These are phyloP conservation scores for Uromyces viciae-fabae DNA, from an alignment of 1,284 basidiomycete genomes.

Conservation along the genomic window DNA sequence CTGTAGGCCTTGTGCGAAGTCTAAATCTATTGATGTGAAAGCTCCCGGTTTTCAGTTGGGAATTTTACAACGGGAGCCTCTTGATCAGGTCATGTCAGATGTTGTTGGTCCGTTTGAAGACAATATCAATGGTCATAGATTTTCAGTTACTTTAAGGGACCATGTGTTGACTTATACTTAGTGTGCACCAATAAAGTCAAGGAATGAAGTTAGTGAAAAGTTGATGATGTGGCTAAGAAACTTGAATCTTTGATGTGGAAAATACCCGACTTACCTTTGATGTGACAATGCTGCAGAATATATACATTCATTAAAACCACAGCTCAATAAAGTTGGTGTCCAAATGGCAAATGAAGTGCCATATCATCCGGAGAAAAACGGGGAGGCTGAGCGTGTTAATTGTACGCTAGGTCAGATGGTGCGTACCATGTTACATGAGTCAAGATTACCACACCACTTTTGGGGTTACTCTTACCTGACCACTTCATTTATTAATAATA, in stretches of 20 bases:
- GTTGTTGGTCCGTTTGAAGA: background rate
- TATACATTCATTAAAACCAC: background rate
- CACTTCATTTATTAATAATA: background rate
- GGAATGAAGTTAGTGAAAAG: background rate
- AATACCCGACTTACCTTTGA: background rate
- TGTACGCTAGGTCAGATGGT: conserved; percentile 7
- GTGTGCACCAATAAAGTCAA: background rate
- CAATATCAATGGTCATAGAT: background rate
- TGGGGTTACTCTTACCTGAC: background rate
- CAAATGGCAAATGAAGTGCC: background rate
- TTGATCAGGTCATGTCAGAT: background rate
- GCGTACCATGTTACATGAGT: background rate
- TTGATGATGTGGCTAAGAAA: background rate
- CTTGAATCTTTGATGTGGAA: background rate
- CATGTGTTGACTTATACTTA: background rate
- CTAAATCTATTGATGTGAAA: background rate
- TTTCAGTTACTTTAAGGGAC: background rate
- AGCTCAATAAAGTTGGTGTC: background rate
- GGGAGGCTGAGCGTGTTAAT: background rate
- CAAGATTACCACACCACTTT: background rate
- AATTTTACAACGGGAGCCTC: background rate
- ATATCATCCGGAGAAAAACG: background rate
- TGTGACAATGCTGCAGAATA: background rate
- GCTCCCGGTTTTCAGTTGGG: background rate
- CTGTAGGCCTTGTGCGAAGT: conserved; percentile 1